phyloP scores from a whole-genome alignment of 73 alveolate genomes.

The Breviolum minutum region DNA sequence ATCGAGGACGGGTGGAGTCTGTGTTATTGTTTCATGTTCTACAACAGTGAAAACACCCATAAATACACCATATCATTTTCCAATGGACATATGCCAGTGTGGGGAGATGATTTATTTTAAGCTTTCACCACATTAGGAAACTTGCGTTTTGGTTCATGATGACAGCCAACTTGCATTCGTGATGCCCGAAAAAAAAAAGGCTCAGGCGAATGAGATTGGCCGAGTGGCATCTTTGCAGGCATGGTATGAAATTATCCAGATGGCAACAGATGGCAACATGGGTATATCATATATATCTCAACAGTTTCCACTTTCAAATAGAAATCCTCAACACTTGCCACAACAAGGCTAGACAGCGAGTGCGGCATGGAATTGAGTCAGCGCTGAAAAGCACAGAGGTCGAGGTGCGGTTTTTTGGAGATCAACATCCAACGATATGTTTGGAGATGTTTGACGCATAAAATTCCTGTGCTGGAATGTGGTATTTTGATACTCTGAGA shows the following conservation, averaged over 20 bases:
- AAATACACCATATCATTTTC: too few species aligned
- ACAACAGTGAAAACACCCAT: too few species aligned
- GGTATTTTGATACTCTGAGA: background rate
- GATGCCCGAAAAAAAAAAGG: background rate
- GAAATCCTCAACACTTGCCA: background rate
- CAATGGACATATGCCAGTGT: too few species aligned
- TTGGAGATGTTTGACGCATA: too few species aligned
- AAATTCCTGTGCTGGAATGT: too few species aligned
- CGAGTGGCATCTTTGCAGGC: constrained; percentile 35
- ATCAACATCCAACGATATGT: too few species aligned
- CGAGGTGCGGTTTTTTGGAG: background rate
- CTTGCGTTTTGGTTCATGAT: too few species aligned
- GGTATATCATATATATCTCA: background rate
- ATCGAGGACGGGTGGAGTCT: background rate
- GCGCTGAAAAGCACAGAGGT: constrained; percentile 54
- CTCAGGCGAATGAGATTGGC: constrained; percentile 16
- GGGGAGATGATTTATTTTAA: too few species aligned
- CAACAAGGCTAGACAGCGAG: constrained; percentile 40
- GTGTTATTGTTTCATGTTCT: too few species aligned
- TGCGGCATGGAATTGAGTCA: constrained; percentile 31
- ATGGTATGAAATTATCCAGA: background rate
- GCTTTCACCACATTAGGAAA: too few species aligned
- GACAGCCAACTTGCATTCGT: too few species aligned
- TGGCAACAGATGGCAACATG: background rate
- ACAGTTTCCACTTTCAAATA: background rate